A percentile compares a stretch with the other conserved stretches of the same genome.
These are phyloP conservation scores for Penicillium salamii DNA, from an alignment of 495 filamentous ascomycete species.

Conservation along the genomic window DNA sequence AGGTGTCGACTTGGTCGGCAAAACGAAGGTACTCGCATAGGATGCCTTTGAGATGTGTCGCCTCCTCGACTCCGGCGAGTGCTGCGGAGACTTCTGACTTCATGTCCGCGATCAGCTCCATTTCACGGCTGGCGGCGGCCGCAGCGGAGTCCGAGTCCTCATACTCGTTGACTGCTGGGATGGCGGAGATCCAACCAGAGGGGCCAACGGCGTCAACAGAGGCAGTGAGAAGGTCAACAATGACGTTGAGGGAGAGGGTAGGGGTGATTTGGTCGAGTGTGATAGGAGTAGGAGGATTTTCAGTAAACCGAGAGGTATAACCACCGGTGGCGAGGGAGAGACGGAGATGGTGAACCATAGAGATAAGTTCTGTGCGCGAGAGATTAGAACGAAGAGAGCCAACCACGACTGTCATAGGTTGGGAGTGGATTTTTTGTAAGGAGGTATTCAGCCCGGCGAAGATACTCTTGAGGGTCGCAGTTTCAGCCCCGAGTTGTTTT, in stretches of 20 bases:
- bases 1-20: slow-evolving; percentile 42
- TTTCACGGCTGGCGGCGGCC: slow-evolving; percentile 52
- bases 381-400: slow-evolving; percentile 63
- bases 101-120: slow-evolving; percentile 61
- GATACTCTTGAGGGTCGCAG: slow-evolving; percentile 29
- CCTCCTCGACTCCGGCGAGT: slow-evolving; percentile 73
- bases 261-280: slow-evolving; percentile 51
- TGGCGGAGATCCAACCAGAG: slow-evolving; percentile 71
- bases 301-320: slow-evolving; percentile 42
- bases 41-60: slow-evolving; percentile 62
- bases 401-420: slow-evolving; percentile 54
- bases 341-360: slow-evolving; percentile 71
- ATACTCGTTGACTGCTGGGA: slow-evolving; percentile 19
- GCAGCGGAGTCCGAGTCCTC: slow-evolving; percentile 45
- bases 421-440: slow-evolving; percentile 64
- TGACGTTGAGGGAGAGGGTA: slow-evolving; percentile 49
- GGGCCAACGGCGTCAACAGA: slow-evolving; percentile 83
- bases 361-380: slow-evolving; percentile 63
- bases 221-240: slow-evolving; percentile 65
- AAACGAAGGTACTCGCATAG: slow-evolving; percentile 70
- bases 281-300: slow-evolving; percentile 42
- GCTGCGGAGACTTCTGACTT: slow-evolving; percentile 72
- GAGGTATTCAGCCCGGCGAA: slow-evolving; percentile 41
- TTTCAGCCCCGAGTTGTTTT: slow-evolving; percentile 26
- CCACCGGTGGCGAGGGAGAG: slow-evolving; percentile 56